These are phyloP conservation scores for Aspergillus kassunensis DNA, from an alignment of 495 filamentous ascomycete genomes.

Conservation along the genomic window DNA sequence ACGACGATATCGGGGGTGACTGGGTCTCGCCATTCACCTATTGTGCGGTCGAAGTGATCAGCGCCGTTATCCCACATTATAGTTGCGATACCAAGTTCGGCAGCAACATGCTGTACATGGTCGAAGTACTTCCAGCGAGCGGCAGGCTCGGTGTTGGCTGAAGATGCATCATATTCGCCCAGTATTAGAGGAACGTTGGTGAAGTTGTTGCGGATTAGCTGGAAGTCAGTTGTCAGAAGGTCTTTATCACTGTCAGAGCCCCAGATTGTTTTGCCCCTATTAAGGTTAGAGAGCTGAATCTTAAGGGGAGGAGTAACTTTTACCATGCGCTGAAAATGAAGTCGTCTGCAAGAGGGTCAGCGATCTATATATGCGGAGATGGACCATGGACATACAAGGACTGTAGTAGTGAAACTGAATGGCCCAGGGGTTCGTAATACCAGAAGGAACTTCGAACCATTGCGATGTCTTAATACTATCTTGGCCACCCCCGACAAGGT, in stretches of 20 bases:
- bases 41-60: constrained; percentile 37
- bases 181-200: constrained; percentile 52
- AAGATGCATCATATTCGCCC: constrained; percentile 55
- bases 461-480: constrained; percentile 50
- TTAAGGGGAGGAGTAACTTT: background rate
- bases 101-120: constrained; percentile 45
- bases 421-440: constrained; percentile 54
- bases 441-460: constrained; percentile 48
- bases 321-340: constrained; percentile 49
- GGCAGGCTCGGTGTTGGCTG: constrained; percentile 46
- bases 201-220: constrained; percentile 48
- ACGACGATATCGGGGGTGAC: constrained; percentile 43
- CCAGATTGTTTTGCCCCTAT: constrained; percentile 58
- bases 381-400: constrained; percentile 39
- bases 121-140: constrained; percentile 58
- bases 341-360: constrained; percentile 27
- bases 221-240: constrained; percentile 46
- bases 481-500: constrained; percentile 48
- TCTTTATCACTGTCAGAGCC: constrained; percentile 52
- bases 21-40: constrained; percentile 47
- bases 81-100: constrained; percentile 41
- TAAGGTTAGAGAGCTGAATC: background rate
- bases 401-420: constrained; percentile 63
- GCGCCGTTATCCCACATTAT: constrained; percentile 58
- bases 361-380: constrained; percentile 14